Evolutionary conservation across 148 eudicot genomes (phyloP).

Genomic region (Nepenthes gracilis): DNA sequence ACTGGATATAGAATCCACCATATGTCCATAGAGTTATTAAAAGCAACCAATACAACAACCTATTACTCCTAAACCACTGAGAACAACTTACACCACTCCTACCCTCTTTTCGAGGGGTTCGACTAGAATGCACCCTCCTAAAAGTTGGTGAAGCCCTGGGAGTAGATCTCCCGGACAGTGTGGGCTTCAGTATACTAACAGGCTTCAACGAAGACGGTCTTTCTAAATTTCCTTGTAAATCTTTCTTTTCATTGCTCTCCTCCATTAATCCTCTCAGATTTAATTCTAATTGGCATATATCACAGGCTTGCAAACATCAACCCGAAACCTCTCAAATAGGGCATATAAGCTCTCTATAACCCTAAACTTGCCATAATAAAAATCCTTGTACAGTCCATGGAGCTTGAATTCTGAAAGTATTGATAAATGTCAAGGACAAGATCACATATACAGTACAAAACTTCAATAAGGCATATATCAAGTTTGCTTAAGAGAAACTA

Average conservation of each 20-base stretch:
- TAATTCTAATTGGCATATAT: not conserved
- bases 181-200: constrained; percentile 38
- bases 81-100: constrained; percentile 21
- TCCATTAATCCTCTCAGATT: constrained; percentile 21
- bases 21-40: constrained; percentile 95
- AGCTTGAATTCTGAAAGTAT: no score
- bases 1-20: constrained; percentile 90
- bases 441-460: no score
- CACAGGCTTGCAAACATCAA: no score
- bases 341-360: no score
- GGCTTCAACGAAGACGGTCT: constrained; percentile 43
- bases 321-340: no score
- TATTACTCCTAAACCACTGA: constrained; percentile 66
- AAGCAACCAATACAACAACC: constrained; percentile 83
- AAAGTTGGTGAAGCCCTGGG: constrained; percentile 85
- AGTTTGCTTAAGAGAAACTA: no score
- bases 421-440: no score
- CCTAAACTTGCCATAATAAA: no score
- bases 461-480: no score
- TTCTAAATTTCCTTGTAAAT: constrained; percentile 35
- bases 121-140: constrained; percentile 47
- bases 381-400: no score
- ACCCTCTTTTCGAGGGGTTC: constrained; percentile 72
- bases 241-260: constrained; percentile 31
- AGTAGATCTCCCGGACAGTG: constrained; percentile 75